A percentile compares a stretch with the other conserved stretches of the same genome.
Conservation (phyloP, 2,329 filamentous ascomycete genomes). For the Hypocreales sp. region DNA sequence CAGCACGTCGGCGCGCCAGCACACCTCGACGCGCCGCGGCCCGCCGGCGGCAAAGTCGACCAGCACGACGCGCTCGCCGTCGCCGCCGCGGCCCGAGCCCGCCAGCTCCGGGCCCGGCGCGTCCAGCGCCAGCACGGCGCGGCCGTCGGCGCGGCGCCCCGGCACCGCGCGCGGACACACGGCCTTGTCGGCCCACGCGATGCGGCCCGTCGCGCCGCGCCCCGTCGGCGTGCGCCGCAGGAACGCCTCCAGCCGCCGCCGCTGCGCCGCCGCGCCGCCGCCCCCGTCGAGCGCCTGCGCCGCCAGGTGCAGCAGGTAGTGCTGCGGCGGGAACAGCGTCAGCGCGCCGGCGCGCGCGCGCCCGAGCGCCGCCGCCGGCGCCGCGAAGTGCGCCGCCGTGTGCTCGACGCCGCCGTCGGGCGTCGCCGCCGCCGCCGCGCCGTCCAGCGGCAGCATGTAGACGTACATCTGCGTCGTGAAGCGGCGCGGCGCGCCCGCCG, state of each 20-base stretch:
- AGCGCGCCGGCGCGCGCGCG: constrained; percentile 49
- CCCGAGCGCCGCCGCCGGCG: constrained; percentile 52
- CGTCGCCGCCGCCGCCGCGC: constrained; percentile 30
- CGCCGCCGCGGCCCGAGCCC: constrained; percentile 32
- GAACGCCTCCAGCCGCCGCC: constrained; percentile 37
- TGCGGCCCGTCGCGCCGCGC: constrained; percentile 24
- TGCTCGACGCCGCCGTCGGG: constrained; percentile 54
- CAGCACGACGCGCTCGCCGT: constrained; percentile 42
- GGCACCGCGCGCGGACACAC: constrained; percentile 39
- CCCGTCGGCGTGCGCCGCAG: constrained; percentile 27
- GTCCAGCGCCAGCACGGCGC: constrained; percentile 39
- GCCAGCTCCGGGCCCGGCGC: constrained; percentile 40
- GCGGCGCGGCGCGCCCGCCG: constrained; percentile 51
- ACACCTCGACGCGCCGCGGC: constrained; percentile 37
- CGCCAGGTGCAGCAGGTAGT: constrained; percentile 52
- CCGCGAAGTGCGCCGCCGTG: constrained; percentile 65
- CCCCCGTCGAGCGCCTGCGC: constrained; percentile 31
- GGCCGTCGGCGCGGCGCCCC: constrained; percentile 25
- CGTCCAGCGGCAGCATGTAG: constrained; percentile 56
- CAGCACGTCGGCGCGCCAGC: constrained; percentile 31
- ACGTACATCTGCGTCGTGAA: constrained; percentile 97
- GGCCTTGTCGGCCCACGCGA: constrained; percentile 45
- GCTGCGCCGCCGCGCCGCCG: constrained; percentile 22
- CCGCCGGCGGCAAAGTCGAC: constrained; percentile 35
- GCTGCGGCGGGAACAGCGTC: constrained; percentile 83